Conservation (phyloP, 192 early-diverging fungal species). For the Coemansia sp. region DNA sequence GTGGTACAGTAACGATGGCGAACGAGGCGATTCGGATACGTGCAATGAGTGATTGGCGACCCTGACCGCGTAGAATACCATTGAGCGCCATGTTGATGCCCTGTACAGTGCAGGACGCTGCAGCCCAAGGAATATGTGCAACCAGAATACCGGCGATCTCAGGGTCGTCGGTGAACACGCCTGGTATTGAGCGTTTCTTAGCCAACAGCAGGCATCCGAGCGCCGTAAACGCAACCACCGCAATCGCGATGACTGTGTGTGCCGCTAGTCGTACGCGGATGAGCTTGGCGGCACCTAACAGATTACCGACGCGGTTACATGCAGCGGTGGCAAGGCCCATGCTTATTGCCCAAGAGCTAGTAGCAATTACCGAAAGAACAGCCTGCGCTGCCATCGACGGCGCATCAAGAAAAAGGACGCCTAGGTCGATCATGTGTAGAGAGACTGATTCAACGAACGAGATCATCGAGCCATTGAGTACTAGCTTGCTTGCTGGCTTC, state of each 20-base stretch:
- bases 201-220: slow-evolving; percentile 58
- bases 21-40: slow-evolving; percentile 54
- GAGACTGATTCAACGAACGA: slow-evolving; percentile 77
- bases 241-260: slow-evolving; percentile 46
- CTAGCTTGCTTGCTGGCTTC: slow-evolving; percentile 65
- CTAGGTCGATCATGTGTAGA: slow-evolving; percentile 70
- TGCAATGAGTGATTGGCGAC: slow-evolving; percentile 55
- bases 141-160: slow-evolving; percentile 27
- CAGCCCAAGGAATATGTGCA: slow-evolving; percentile 37
- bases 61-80: slow-evolving; percentile 59
- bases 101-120: slow-evolving; percentile 33
- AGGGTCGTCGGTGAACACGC: slow-evolving; percentile 48
- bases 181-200: slow-evolving; percentile 56
- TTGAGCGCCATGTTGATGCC: slow-evolving; percentile 61
- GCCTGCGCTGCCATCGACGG: slow-evolving; percentile 80
- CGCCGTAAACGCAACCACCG: slow-evolving; percentile 55
- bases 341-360: slow-evolving; percentile 71
- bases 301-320: slow-evolving; percentile 78
- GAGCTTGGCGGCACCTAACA: slow-evolving; percentile 61
- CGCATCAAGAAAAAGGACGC: slow-evolving; percentile 75
- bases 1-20: slow-evolving; percentile 47
- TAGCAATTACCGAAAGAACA: slow-evolving; percentile 65
- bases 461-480: slow-evolving; percentile 77
- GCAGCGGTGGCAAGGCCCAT: slow-evolving; percentile 67
- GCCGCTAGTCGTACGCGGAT: slow-evolving; percentile 57